These are phyloP conservation scores for Trichophyton verrucosum DNA, from an alignment of 2,329 filamentous ascomycete species.

Conservation along the genomic window DNA sequence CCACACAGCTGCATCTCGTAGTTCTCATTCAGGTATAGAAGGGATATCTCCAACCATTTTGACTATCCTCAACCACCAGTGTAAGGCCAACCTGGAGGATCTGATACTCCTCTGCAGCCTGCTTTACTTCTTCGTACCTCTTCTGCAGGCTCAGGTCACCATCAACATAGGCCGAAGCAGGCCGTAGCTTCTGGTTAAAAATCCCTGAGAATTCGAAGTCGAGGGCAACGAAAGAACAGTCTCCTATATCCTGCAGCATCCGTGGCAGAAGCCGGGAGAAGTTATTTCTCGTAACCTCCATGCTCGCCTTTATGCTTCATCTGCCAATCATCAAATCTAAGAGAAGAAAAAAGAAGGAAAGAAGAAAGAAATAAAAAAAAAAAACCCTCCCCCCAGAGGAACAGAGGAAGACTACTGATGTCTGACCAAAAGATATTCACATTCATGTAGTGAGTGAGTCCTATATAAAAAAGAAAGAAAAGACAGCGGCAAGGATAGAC, in stretches of 20 bases:
- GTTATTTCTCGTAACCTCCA: conserved; percentile 45
- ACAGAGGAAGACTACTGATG: background rate
- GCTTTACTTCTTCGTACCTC: conserved; percentile 48
- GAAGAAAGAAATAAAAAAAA: too few species aligned
- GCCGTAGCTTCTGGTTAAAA: conserved; percentile 27
- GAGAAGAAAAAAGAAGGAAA: background rate
- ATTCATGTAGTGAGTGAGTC: background rate
- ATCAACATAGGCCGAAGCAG: conserved; percentile 20
- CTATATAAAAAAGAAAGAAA: background rate
- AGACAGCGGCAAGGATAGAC: background rate
- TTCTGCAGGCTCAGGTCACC: conserved; percentile 44
- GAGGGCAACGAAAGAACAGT: conserved; percentile 50
- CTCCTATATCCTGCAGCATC: conserved; percentile 46
- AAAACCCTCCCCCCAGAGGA: background rate
- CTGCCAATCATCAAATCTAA: background rate
- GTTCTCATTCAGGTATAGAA: background rate
- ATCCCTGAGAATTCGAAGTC: conserved; percentile 59
- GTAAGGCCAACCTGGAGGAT: conserved; percentile 57
- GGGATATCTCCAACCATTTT: conserved; percentile 32
- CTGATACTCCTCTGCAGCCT: conserved; percentile 50
- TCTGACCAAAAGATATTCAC: background rate
- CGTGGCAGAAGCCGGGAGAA: conserved; percentile 42
- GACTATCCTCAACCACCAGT: conserved; percentile 45
- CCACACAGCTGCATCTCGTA: background rate
- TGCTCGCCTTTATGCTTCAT: conserved; percentile 19